Percentiles rank a stretch among this genome's conserved stretches.
Evolutionary conservation across 2,329 filamentous ascomycete genomes (phyloP).

Genomic region (Tolypocladium cylindrosporum): DNA sequence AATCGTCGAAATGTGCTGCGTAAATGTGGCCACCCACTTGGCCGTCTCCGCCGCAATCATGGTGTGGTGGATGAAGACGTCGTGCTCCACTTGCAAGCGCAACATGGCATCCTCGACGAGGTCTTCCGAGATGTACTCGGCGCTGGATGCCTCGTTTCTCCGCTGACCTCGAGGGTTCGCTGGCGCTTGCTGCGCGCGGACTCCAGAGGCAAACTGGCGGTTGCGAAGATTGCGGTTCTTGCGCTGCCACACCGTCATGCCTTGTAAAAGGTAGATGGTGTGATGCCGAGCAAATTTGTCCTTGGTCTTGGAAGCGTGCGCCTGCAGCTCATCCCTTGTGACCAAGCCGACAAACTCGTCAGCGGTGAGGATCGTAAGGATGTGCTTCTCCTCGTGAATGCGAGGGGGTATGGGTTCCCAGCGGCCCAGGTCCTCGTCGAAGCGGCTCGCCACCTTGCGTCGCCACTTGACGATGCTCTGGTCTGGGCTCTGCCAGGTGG

Average conservation of each 20-base stretch:
- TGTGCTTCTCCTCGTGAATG: slow-evolving; percentile 47
- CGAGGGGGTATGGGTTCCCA: slow-evolving; percentile 53
- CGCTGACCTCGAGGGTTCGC: slow-evolving; percentile 18
- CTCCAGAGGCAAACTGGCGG: slow-evolving; percentile 55
- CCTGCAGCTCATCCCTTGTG: slow-evolving; percentile 40
- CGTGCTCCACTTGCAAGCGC: slow-evolving; percentile 57
- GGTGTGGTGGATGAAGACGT: slow-evolving; percentile 62
- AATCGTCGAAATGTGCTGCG: slow-evolving; percentile 67
- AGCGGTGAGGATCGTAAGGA: slow-evolving; percentile 51
- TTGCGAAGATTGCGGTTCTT: slow-evolving; percentile 61
- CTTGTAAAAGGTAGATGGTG: slow-evolving; percentile 64
- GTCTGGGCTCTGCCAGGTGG: slow-evolving; percentile 33
- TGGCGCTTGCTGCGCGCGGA: slow-evolving; percentile 35
- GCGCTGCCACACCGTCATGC: slow-evolving; percentile 53
- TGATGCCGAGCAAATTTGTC: slow-evolving; percentile 40
- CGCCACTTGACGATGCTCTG: slow-evolving; percentile 56
- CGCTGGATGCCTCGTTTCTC: slow-evolving; percentile 27
- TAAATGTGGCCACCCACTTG: slow-evolving; percentile 64
- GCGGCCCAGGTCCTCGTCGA: slow-evolving; percentile 47
- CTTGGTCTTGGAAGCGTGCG: slow-evolving; percentile 48
- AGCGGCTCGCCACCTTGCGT: slow-evolving; percentile 54
- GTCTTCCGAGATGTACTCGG: slow-evolving; percentile 54
- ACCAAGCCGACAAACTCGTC: slow-evolving; percentile 56
- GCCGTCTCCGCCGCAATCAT: slow-evolving; percentile 50
- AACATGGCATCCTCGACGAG: slow-evolving; percentile 61